Conservation (phyloP, 73 alveolate genomes). For the Paramecium primaurelia region DNA sequence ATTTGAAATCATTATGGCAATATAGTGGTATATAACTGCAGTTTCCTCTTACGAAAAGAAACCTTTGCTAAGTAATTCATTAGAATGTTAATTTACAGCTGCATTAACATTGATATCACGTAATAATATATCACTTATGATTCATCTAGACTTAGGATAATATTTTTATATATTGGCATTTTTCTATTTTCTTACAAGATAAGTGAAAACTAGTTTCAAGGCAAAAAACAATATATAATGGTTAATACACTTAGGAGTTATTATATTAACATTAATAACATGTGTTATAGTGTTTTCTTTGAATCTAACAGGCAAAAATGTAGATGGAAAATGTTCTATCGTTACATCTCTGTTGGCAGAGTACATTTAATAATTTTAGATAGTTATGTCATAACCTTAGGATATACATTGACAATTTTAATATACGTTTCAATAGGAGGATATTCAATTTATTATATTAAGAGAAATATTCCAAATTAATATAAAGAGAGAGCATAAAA, state of each 20-base stretch:
- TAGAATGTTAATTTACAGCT: neutral
- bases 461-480: neutral
- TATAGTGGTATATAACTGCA: neutral
- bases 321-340: conserved; percentile 19
- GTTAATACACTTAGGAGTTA: neutral
- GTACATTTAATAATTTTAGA: neutral
- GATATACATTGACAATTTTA: neutral
- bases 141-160: neutral
- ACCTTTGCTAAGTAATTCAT: neutral
- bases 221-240: neutral
- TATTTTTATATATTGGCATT: neutral
- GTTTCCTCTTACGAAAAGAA: neutral
- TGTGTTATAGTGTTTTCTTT: neutral
- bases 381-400: neutral
- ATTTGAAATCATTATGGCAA: conserved; percentile 7
- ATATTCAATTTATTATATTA: neutral
- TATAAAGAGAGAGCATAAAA: neutral
- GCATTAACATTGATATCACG: neutral
- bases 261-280: neutral
- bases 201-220: conserved; percentile 10
- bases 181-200: neutral
- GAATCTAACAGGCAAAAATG: conserved; percentile 6
- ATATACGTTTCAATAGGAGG: neutral
- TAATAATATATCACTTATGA: neutral
- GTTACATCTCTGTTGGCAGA: neutral